phyloP scores from a whole-genome alignment of 306 rosid species.

The Cajanus cajan region DNA sequence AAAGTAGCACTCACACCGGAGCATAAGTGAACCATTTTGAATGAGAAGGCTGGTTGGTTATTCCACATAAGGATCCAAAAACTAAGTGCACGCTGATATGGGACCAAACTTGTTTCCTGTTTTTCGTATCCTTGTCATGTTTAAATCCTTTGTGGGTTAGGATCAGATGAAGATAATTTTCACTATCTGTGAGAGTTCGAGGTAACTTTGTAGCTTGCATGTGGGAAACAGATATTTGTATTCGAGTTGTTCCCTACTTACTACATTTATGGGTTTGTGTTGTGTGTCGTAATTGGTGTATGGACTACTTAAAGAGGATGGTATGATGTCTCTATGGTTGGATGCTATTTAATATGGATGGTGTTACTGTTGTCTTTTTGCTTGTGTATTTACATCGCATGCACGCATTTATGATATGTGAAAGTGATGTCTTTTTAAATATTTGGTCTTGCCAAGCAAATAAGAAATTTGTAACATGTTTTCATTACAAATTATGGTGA shows the following conservation, averaged over 20 bases:
- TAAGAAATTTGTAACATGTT: background rate
- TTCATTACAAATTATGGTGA: no score
- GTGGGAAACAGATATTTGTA: slow-evolving; percentile 24
- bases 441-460: background rate
- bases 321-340: slow-evolving; percentile 28
- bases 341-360: slow-evolving; percentile 36
- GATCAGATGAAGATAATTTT: slow-evolving; percentile 33
- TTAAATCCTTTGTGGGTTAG: slow-evolving; percentile 30
- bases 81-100: slow-evolving; percentile 25
- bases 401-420: slow-evolving; percentile 64
- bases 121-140: slow-evolving; percentile 43
- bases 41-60: slow-evolving; percentile 30
- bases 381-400: slow-evolving; percentile 58
- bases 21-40: slow-evolving; percentile 46
- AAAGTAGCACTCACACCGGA: slow-evolving; percentile 44
- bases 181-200: slow-evolving; percentile 34
- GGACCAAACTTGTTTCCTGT: slow-evolving; percentile 43
- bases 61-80: slow-evolving; percentile 23
- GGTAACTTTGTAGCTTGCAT: slow-evolving; percentile 23
- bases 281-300: slow-evolving; percentile 21
- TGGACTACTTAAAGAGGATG: background rate
- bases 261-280: slow-evolving; percentile 14
- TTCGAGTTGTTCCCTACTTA: background rate
- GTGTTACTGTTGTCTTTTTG: slow-evolving; percentile 50
- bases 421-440: slow-evolving; percentile 42